Conservation (phyloP, 345 rosid genomes). For the Pseudoturritis turrita region DNA sequence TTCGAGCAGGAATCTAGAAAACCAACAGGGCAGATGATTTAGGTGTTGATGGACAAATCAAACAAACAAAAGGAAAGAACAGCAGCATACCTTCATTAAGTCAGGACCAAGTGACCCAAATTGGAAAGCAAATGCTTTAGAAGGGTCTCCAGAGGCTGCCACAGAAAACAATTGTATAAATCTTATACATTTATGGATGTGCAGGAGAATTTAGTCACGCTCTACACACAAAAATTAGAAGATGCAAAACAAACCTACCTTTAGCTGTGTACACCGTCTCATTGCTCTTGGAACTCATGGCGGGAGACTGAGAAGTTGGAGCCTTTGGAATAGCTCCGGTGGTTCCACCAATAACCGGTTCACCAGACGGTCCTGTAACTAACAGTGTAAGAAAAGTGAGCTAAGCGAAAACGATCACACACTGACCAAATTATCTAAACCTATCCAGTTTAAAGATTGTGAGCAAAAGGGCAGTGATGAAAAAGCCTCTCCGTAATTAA, state of each 20-base stretch:
- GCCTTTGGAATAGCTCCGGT: slow-evolving; percentile 65
- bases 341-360: slow-evolving; percentile 35
- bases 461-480: background rate
- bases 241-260: slow-evolving; percentile 36
- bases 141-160: slow-evolving; percentile 50
- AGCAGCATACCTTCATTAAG: slow-evolving; percentile 70
- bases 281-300: slow-evolving; percentile 43
- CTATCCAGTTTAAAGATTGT: background rate
- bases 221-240: background rate
- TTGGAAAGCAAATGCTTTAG: slow-evolving; percentile 66
- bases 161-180: slow-evolving; percentile 1
- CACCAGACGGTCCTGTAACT: slow-evolving; percentile 45
- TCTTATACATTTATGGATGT: background rate
- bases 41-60: slow-evolving; percentile 5
- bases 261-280: slow-evolving; percentile 45
- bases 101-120: slow-evolving; percentile 88
- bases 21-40: slow-evolving; percentile 11
- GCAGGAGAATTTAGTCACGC: background rate
- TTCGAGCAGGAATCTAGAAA: slow-evolving; percentile 85
- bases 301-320: slow-evolving; percentile 70
- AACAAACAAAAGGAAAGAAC: background rate
- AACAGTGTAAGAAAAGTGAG: background rate
- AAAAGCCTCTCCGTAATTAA: background rate
- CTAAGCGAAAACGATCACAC: background rate
- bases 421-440: background rate